A percentile compares a stretch with the other conserved stretches of the same genome.
These are phyloP conservation scores for Globisporangium lucens DNA, from an alignment of 352 stramenopile genomes.

Conservation along the genomic window DNA sequence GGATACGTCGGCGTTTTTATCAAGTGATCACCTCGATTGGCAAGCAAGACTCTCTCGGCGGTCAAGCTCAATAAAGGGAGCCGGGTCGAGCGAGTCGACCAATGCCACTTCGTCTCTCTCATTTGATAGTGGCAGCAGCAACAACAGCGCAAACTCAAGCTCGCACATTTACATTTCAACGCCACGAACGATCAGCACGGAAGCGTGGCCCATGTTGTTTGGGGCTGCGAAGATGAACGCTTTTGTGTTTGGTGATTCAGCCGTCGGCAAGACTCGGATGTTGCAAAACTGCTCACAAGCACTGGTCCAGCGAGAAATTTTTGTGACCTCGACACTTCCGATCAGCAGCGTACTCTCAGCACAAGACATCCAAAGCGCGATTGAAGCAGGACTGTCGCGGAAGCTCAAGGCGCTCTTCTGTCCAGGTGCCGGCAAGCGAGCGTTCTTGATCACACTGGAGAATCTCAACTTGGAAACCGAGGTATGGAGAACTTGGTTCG, in stretches of 20 bases:
- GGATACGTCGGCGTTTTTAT: slow-evolving; percentile 11
- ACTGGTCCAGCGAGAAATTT: slow-evolving; percentile 29
- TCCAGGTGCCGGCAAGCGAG: slow-evolving; percentile 41
- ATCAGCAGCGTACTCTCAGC: slow-evolving; percentile 24
- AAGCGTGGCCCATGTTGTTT: slow-evolving; percentile 37
- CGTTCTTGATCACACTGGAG: slow-evolving; percentile 44
- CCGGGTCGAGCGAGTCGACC: neutral
- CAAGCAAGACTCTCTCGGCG: slow-evolving; percentile 24
- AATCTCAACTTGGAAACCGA: slow-evolving; percentile 58
- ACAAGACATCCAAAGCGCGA: slow-evolving; percentile 31
- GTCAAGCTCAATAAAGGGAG: slow-evolving; percentile 18
- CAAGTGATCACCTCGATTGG: slow-evolving; percentile 25
- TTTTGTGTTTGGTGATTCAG: slow-evolving; percentile 47
- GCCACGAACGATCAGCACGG: slow-evolving; percentile 27
- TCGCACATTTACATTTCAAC: slow-evolving; percentile 49
- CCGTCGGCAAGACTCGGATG: slow-evolving; percentile 48
- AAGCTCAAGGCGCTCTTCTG: slow-evolving; percentile 63
- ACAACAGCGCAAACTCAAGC: neutral
- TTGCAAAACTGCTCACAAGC: slow-evolving; percentile 36
- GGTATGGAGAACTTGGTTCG: slow-evolving; percentile 20
- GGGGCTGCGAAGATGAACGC: slow-evolving; percentile 37
- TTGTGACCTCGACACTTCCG: slow-evolving; percentile 34
- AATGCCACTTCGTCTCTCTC: neutral
- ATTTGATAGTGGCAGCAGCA: neutral
- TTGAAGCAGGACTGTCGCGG: slow-evolving; percentile 39